phyloP scores from a whole-genome alignment of 1,284 basidiomycete genomes.

The Anthracocystis panici-leucophaei region DNA sequence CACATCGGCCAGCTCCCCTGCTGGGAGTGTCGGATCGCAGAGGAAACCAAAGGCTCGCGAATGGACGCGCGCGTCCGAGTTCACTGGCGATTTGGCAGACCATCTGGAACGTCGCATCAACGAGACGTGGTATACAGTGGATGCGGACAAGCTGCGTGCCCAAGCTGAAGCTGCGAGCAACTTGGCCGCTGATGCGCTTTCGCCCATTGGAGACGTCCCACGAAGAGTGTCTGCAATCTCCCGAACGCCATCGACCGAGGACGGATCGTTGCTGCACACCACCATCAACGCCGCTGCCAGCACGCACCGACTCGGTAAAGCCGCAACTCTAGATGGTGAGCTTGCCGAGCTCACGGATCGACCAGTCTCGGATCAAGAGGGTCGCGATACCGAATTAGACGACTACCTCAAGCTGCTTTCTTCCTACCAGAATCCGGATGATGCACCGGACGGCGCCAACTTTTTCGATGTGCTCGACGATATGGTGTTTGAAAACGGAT shows the following conservation, averaged over 20 bases:
- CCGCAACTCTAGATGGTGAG: constrained; percentile 4
- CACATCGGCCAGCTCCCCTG: constrained; percentile 15
- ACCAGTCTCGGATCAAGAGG: constrained; percentile 3
- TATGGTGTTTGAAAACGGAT: constrained; percentile 36
- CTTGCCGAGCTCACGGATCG: constrained; percentile 5
- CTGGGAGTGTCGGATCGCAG: constrained; percentile 10
- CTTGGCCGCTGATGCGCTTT: constrained; percentile 14
- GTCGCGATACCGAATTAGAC: constrained; percentile 32
- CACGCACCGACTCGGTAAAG: neutral
- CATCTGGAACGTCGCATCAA: constrained; percentile 38
- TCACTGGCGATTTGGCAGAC: constrained; percentile 42
- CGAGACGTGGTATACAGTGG: constrained; percentile 45
- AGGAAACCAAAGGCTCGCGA: constrained; percentile 23
- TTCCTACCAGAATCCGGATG: constrained; percentile 48
- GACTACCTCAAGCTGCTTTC: constrained; percentile 46
- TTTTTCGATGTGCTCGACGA: constrained; percentile 51
- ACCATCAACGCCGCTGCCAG: constrained; percentile 6
- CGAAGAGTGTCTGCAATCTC: constrained; percentile 4
- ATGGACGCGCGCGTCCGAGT: constrained; percentile 49
- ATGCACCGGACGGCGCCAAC: constrained; percentile 35
- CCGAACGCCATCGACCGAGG: constrained; percentile 29
- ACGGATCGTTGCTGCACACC: constrained; percentile 25
- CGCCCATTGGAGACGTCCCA: neutral
- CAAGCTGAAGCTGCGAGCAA: constrained; percentile 23
- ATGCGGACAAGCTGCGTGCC: constrained; percentile 15